phyloP scores from a whole-genome alignment of 208 protist genomes.

The Trypanosoma mega region DNA sequence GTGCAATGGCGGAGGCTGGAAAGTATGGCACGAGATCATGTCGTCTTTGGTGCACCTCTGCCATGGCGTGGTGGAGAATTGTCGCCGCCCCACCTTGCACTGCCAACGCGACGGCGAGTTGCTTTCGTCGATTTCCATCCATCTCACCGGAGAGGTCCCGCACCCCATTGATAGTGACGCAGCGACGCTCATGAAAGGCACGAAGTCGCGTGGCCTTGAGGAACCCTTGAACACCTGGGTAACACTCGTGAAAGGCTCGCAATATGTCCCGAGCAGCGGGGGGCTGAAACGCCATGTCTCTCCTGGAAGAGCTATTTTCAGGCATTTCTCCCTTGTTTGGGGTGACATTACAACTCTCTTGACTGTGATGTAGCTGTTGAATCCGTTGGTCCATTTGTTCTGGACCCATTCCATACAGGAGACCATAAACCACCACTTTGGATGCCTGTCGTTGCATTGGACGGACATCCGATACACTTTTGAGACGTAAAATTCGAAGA shows the following conservation, averaged over 20 bases:
- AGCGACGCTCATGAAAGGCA: slow-evolving; percentile 33
- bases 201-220: slow-evolving; percentile 44
- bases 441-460: slow-evolving; percentile 46
- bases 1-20: slow-evolving; percentile 44
- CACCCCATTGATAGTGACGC: slow-evolving; percentile 48
- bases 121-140: slow-evolving; percentile 56
- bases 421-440: slow-evolving; percentile 88
- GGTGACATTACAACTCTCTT: not conserved
- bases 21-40: slow-evolving; percentile 58
- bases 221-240: slow-evolving; percentile 59
- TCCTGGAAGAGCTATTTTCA: too few species aligned
- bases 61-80: slow-evolving; percentile 81
- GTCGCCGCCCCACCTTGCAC: slow-evolving; percentile 87
- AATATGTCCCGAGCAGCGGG: slow-evolving; percentile 46
- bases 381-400: slow-evolving; percentile 55
- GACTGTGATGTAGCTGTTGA: not conserved
- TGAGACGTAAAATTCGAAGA: slow-evolving; percentile 34
- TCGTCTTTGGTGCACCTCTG: slow-evolving; percentile 50
- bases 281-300: not conserved
- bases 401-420: slow-evolving; percentile 88
- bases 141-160: slow-evolving; percentile 36
- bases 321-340: not conserved
- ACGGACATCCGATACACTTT: slow-evolving; percentile 24
- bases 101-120: slow-evolving; percentile 59
- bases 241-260: slow-evolving; percentile 48